A percentile compares a stretch with the other conserved stretches of the same genome.
These are phyloP conservation scores for Gloeopeniophorella convolvens DNA, from an alignment of 768 basidiomycete species.

Conservation along the genomic window DNA sequence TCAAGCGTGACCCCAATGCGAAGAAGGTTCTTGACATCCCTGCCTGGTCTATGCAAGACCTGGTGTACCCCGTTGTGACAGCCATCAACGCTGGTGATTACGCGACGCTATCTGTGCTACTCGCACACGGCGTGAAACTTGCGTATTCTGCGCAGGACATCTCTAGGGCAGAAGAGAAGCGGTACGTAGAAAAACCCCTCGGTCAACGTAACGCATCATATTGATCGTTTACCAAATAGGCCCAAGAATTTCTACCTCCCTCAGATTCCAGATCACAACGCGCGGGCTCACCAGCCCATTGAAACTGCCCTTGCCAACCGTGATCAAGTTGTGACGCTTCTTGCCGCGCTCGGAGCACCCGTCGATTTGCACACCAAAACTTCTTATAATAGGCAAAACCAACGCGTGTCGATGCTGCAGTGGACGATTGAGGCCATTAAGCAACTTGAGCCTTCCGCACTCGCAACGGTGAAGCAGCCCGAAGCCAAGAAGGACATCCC, in stretches of 20 bases:
- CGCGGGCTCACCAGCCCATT: slow-evolving; percentile 20
- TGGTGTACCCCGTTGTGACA: slow-evolving; percentile 26
- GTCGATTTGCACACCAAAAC: slow-evolving; percentile 13
- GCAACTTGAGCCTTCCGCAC: not conserved
- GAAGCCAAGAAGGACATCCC: not conserved
- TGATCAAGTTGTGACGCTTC: slow-evolving; percentile 26
- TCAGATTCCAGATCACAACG: not conserved
- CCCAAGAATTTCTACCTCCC: too few relatives aligned
- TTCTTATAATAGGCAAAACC: not conserved
- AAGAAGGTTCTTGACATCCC: slow-evolving; percentile 28
- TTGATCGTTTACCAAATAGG: not conserved
- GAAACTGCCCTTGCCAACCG: slow-evolving; percentile 24
- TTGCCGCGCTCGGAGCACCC: slow-evolving; percentile 26
- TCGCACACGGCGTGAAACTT: slow-evolving; percentile 28
- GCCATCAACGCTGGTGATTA: slow-evolving; percentile 24
- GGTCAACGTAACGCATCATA: not conserved
- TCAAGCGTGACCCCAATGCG: slow-evolving; percentile 27
- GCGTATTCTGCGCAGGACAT: slow-evolving; percentile 24
- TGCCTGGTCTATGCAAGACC: not conserved
- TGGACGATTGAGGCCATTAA: slow-evolving; percentile 10
- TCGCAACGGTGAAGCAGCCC: too few relatives aligned
- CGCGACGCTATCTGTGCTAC: slow-evolving; percentile 25
- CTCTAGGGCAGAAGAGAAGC: slow-evolving; percentile 22
- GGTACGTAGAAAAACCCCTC: not conserved
- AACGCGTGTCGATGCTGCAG: slow-evolving; percentile 21